Base-by-base conservation (phyloP, 768 basidiomycete genomes). In the Xerocomus brunneocitrinus region DNA sequence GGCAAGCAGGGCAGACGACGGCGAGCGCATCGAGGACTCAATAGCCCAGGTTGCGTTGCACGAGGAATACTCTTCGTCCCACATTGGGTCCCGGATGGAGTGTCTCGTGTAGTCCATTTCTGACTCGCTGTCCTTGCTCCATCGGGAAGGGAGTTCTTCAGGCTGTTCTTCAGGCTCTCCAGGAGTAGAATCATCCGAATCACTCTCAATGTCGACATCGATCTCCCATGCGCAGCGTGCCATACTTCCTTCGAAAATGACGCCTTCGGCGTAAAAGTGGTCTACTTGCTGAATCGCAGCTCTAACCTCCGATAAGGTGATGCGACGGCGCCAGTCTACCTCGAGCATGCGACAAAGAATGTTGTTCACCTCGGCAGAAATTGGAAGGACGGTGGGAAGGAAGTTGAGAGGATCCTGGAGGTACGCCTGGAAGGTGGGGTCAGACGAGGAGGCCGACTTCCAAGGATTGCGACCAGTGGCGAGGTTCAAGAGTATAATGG, bases 381-480 rank as follows among this genome's bases (percentile, higher is more conserved):
- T 84, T 12, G 91, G 91, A 27, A 93, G 83, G 62, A 91, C 87
- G 47, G 81, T 81, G 25, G 85, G 85, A n/a, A 98, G 81, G 75
- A 95, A 95, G 57, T 82, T 79, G 13, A 66, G 56, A 32, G 89
- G 89, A 59, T 91, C 82, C 58, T 80, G 82, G 52, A 90, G 78
- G 70, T 91, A 99, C 0, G 88, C 87, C 61, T 87, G 82, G 77
- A 94, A 99, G 3, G 91, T 94, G 56, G 88, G 85, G 71, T 98
- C 95, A 39, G 84, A 76, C 1, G 73, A 66, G 4, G 82, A 85
- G 3, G 95, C 94, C 24, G 90, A 87, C 68, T 89, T 89, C 95
- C 95, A 98, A 4, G 95, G 95, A 63, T 98, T 98, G 31, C 95
- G 83, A 5, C 93, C 92, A 24, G 92, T 97, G 27, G 89, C 84